Conservation (phyloP, 768 basidiomycete species). For the Rhodotorula toruloides region DNA sequence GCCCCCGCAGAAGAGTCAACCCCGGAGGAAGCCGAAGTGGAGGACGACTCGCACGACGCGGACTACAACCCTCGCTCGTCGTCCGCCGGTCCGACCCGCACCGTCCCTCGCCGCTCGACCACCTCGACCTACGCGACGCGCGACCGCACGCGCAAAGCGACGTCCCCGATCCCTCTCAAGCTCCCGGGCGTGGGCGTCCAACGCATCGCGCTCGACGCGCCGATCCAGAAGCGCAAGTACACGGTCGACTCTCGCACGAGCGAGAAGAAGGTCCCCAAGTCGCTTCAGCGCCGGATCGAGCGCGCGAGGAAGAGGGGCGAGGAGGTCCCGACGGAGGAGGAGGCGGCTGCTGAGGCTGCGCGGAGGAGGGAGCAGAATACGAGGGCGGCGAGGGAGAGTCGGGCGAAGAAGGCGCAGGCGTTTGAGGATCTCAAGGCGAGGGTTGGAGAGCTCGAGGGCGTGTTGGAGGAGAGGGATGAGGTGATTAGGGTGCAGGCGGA, state of each 20-base stretch:
- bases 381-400: background rate
- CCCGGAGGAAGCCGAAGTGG: background rate
- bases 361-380: background rate
- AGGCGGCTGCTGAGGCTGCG: background rate
- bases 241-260: background rate
- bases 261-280: background rate
- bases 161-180: background rate
- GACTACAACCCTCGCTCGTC: too few relatives aligned
- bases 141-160: background rate
- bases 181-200: background rate
- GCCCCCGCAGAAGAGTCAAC: background rate
- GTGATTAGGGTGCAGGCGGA: too few relatives aligned
- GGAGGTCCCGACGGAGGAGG: background rate
- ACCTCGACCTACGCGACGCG: too few relatives aligned
- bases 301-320: too few relatives aligned
- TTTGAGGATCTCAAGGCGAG: background rate
- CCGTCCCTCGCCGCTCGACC: too few relatives aligned
- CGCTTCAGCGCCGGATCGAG: too few relatives aligned
- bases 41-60: too few relatives aligned
- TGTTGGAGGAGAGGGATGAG: background rate
- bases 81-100: too few relatives aligned
- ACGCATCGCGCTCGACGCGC: constrained; percentile 13
- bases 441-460: background rate
- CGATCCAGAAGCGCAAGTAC: background rate
- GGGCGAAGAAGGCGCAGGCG: background rate